Evolutionary conservation across 176 grass and related monocot species (phyloP), one percentile per base, ranked within the genome.

Genomic region (Chloris gayana): DNA sequence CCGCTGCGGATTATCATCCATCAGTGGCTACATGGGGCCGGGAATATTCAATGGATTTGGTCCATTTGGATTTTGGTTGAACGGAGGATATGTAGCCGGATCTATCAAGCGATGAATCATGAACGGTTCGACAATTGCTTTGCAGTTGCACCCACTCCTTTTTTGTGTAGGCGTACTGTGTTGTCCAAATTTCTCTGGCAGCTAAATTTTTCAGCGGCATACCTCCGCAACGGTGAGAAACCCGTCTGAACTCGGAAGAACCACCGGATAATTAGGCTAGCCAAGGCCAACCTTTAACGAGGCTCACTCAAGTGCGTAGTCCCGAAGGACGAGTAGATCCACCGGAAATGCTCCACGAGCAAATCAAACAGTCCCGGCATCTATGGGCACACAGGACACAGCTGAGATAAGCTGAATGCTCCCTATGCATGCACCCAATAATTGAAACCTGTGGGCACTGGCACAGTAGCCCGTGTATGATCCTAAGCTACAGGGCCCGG

Each of bases 21-120:
- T 25, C 37, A 45, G n/a, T 42, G 37, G 25, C 21, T 19, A 47
- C 33, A 74, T 56, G 47, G n/a, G 70, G n/a, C 15, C 33, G 30
- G n/a, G 29, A 27, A 82, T 66, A 56, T 66, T 53, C 45, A 56
- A 66, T 50, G 80, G 31, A 37, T 53, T 32, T 21, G 70, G 70
- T 26, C 19, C 45, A 33, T 82, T 73, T 73, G 69, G 69, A 50
- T 51, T 64, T 50, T 14, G 80, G 29, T 25, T 37, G 58, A 29
- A 6, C 21, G 25, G 58, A 64, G 13, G 77, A 39, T 39, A 21
- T 9, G 35, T 37, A 19, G 31, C 29, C 7, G 45, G 30, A 49
- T 63, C 69, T 64, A 47, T 32, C 41, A 24, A 39, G 68, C 56
- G 56, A 50, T 13, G 69, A 82, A 25, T 63, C n/a, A n/a, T n/a